These are phyloP conservation scores for Yamadazyma tumulicola DNA, from an alignment of 805 yeast genomes.

Conservation along the genomic window DNA sequence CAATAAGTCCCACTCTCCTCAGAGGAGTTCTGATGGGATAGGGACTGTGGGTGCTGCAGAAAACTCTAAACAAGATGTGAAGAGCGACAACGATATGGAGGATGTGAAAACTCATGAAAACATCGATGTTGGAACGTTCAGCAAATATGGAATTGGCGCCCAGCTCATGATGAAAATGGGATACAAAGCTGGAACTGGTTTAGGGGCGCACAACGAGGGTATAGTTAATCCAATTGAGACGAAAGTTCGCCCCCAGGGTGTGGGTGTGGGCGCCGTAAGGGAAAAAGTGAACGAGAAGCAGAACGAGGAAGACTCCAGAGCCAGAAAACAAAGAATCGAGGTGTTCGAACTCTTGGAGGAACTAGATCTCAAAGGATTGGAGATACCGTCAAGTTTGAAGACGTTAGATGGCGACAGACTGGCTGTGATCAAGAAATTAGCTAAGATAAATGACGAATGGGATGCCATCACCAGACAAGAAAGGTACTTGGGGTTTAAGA, in stretches of 20 bases:
- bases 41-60: constrained; percentile 1
- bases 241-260: constrained; percentile 57
- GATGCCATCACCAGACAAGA: constrained; percentile 12
- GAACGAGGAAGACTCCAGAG: constrained; percentile 10
- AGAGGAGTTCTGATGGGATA: neutral
- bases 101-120: constrained; percentile 2
- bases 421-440: constrained; percentile 14
- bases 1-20: no score
- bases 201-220: constrained; percentile 74
- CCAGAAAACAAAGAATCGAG: constrained; percentile 3
- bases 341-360: constrained; percentile 34
- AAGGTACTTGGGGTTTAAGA: constrained; percentile 7
- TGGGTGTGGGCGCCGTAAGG: constrained; percentile 69
- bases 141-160: constrained; percentile 84
- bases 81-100: constrained; percentile 2
- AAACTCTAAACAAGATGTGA: neutral
- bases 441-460: constrained; percentile 13
- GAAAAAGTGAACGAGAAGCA: constrained; percentile 26
- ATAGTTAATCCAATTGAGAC: constrained; percentile 79
- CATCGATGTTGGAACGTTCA: constrained; percentile 6
- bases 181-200: constrained; percentile 74
- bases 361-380: constrained; percentile 30
- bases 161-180: constrained; percentile 80
- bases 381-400: constrained; percentile 35
- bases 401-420: constrained; percentile 13